Conservation (phyloP, 2,329 filamentous ascomycete genomes). For the Pseudocercospora macadamiae region DNA sequence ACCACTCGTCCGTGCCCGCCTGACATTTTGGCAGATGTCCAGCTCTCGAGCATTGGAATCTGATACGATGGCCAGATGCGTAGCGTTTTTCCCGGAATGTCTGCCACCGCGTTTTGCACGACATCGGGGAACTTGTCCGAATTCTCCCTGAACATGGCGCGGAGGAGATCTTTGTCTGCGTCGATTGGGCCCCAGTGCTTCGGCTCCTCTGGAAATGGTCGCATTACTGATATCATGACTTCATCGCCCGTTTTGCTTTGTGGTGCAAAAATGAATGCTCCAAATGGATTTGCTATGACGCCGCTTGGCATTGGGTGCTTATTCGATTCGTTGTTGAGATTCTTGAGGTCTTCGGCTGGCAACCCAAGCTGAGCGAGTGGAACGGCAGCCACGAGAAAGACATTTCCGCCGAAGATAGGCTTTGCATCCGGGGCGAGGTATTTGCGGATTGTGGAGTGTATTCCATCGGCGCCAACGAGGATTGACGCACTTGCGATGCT, state of each 20-base stretch:
- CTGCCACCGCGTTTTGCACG: not conserved
- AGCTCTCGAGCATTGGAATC: not conserved
- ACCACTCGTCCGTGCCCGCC: not conserved
- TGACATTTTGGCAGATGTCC: not conserved
- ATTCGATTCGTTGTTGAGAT: not conserved
- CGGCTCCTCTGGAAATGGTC: not conserved
- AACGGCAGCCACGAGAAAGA: conserved; percentile 2
- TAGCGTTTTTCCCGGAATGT: not conserved
- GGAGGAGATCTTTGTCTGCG: conserved; percentile 5
- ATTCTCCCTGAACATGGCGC: conserved; percentile 8
- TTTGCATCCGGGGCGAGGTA: conserved; percentile 1
- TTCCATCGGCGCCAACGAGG: conserved; percentile 7
- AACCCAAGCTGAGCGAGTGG: not conserved
- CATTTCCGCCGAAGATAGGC: not conserved
- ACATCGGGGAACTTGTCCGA: conserved; percentile 6
- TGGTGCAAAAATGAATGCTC: not conserved
- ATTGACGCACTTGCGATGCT: conserved; percentile 2
- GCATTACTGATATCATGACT: conserved; percentile 7
- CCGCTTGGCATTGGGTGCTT: conserved; percentile 4
- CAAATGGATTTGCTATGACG: not conserved
- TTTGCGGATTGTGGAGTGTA: conserved; percentile 3
- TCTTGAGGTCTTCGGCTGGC: not conserved
- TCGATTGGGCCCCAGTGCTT: conserved; percentile 1
- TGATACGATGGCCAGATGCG: conserved; percentile 1
- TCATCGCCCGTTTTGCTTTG: conserved; percentile 5